phyloP scores from a whole-genome alignment of 2,329 filamentous ascomycete genomes.

The Neonectria coccinea region DNA sequence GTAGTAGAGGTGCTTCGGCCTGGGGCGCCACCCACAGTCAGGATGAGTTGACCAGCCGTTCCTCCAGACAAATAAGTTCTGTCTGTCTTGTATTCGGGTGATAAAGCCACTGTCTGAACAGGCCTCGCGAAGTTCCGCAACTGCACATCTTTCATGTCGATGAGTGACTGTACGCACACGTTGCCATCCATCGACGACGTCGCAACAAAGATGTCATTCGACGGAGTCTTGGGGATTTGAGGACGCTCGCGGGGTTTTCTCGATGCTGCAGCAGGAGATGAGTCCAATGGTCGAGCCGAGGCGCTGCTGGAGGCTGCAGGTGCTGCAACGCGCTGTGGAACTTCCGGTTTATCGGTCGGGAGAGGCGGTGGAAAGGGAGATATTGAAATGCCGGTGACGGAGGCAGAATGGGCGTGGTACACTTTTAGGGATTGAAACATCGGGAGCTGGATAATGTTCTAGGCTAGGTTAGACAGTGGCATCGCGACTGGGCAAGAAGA shows the following conservation, averaged over 20 bases:
- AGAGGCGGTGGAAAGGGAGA: conserved; percentile 80
- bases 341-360: conserved; percentile 58
- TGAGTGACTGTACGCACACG: conserved; percentile 88
- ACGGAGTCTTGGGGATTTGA: conserved; percentile 77
- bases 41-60: conserved; percentile 84
- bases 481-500: neutral
- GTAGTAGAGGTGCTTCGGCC: conserved; percentile 91
- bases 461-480: conserved; percentile 44
- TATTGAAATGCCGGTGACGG: conserved; percentile 88
- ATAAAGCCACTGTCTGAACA: conserved; percentile 91
- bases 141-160: conserved; percentile 90
- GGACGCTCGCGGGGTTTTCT: conserved; percentile 64
- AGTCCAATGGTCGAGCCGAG: conserved; percentile 48
- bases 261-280: conserved; percentile 63
- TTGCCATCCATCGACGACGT: conserved; percentile 97
- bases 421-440: conserved; percentile 83
- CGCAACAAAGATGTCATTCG: conserved; percentile 92
- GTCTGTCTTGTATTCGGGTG: conserved; percentile 92
- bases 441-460: conserved; percentile 90
- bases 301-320: conserved; percentile 51
- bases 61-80: conserved; percentile 92
- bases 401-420: conserved; percentile 94
- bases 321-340: conserved; percentile 51
- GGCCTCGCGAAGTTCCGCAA: conserved; percentile 94
- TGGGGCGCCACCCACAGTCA: conserved; percentile 83